phyloP scores from a whole-genome alignment of 768 basidiomycete genomes.

The Clavulina sp. region DNA sequence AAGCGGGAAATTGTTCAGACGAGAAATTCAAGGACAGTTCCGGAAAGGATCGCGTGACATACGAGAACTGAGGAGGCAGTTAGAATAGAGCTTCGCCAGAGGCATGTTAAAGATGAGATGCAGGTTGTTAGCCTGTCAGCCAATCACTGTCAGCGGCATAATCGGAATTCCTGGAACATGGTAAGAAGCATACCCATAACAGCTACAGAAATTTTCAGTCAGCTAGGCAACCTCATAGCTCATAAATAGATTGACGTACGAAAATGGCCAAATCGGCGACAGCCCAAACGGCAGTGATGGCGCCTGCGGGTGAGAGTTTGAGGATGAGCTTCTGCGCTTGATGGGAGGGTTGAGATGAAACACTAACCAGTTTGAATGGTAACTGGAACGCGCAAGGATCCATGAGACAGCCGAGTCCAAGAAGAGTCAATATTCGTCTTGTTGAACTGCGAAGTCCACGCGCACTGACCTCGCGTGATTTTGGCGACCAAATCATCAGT shows the following conservation, averaged over 20 bases:
- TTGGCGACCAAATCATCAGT: not conserved
- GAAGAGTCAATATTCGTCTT: not conserved
- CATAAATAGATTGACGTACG: not conserved
- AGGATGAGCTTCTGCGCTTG: no score
- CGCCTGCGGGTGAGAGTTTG: no score
- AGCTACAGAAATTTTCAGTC: not conserved
- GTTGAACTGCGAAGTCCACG: not conserved
- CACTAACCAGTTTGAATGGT: slow-evolving; percentile 1
- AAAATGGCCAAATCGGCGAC: not conserved
- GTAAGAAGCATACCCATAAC: no score
- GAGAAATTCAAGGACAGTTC: not conserved
- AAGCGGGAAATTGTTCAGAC: not conserved
- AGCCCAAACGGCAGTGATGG: not conserved
- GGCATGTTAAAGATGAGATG: slow-evolving; percentile 1
- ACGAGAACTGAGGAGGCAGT: not conserved
- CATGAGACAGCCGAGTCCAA: not conserved
- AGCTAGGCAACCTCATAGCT: not conserved
- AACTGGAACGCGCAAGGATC: not conserved
- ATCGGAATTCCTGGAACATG: no score
- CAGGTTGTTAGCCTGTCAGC: not conserved
- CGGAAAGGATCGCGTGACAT: not conserved
- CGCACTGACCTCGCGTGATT: not conserved
- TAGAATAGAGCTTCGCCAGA: not conserved
- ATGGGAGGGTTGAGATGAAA: no score
- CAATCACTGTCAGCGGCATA: no score